These are phyloP conservation scores for Arthrobotrys iridis DNA, from an alignment of 2,329 filamentous ascomycete species.

Conservation along the genomic window DNA sequence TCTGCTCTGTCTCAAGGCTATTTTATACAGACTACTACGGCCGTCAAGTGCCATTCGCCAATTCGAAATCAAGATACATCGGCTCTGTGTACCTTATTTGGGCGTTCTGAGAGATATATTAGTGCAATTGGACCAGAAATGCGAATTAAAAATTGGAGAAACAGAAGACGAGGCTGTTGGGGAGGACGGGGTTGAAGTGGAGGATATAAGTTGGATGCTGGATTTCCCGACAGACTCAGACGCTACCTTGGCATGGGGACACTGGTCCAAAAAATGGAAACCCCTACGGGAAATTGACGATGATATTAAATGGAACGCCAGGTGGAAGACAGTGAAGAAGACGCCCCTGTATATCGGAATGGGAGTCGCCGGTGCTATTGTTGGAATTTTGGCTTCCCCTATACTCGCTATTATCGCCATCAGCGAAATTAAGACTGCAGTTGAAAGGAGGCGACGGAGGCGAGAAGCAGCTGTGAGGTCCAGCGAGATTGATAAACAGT, in stretches of 20 bases:
- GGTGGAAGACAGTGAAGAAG: neutral
- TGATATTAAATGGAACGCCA: neutral
- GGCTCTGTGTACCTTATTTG: conserved; percentile 23
- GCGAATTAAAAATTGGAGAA: neutral
- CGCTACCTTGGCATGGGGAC: no score
- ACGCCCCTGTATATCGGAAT: neutral
- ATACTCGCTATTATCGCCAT: neutral
- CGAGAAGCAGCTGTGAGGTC: no score
- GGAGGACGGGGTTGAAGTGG: neutral
- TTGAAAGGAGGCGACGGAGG: no score
- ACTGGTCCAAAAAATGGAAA: neutral
- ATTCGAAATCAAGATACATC: conserved; percentile 6
- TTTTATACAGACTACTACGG: neutral
- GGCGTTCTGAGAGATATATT: neutral
- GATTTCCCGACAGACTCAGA: no score
- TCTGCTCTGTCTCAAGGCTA: conserved; percentile 9
- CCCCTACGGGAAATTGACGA: neutral
- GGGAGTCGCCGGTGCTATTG: neutral
- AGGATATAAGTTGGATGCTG: conserved; percentile 32
- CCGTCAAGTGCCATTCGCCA: neutral
- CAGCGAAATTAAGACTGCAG: neutral
- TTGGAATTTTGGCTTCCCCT: neutral
- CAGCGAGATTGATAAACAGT: no score
- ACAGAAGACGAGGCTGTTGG: neutral
- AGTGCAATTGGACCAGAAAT: neutral